These are phyloP conservation scores for Micractinium sp. DNA, from an alignment of 139 green algal genomes.

Conservation along the genomic window DNA sequence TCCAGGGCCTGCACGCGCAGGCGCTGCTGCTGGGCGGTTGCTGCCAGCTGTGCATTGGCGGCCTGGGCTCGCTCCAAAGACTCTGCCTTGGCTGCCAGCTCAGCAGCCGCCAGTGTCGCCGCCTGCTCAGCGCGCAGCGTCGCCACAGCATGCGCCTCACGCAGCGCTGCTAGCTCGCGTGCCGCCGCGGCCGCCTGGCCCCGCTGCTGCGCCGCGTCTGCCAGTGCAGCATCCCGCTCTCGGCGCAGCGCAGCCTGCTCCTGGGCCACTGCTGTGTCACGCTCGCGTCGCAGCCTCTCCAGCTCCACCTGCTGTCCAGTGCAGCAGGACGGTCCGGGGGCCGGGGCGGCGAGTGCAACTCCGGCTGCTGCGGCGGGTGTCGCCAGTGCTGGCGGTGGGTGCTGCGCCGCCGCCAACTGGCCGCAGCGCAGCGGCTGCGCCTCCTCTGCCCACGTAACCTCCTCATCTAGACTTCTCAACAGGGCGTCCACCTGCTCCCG, in stretches of 20 bases:
- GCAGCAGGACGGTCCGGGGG: not conserved
- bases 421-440: too few species aligned
- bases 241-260: not conserved
- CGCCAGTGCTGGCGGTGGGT: too few species aligned
- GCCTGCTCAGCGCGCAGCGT: not conserved
- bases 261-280: not conserved
- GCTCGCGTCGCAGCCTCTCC: not conserved
- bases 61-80: not conserved
- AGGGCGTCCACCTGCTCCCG: not conserved
- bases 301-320: conserved; percentile 1
- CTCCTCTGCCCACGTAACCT: too few species aligned
- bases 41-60: not conserved
- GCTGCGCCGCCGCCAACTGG: not conserved
- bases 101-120: not conserved
- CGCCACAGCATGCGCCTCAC: not conserved
- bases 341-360: not conserved
- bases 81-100: not conserved
- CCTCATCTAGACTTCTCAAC: not conserved
- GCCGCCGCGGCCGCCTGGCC: not conserved
- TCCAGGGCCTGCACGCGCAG: conserved; percentile 9
- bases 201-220: not conserved
- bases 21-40: not conserved
- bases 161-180: not conserved
- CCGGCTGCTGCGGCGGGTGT: too few species aligned
- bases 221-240: not conserved